These are phyloP conservation scores for Aspergillus viridinutans DNA, from an alignment of 2,329 filamentous ascomycete genomes.

Conservation along the genomic window DNA sequence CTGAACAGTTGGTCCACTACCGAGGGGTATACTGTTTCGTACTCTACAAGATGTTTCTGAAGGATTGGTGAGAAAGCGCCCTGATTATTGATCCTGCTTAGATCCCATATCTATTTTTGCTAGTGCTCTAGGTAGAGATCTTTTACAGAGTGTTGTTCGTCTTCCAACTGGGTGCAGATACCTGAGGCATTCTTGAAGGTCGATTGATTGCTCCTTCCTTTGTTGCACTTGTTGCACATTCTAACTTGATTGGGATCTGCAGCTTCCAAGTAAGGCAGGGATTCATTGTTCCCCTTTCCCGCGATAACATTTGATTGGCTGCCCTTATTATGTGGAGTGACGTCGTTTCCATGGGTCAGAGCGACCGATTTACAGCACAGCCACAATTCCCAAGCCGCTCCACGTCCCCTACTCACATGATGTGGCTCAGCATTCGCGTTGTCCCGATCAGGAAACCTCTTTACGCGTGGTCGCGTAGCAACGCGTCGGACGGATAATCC, in stretches of 20 bases:
- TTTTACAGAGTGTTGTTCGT: not conserved
- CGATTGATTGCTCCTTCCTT: not conserved
- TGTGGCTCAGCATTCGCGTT: conserved; percentile 13
- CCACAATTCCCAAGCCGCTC: not conserved
- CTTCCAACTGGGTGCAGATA: not conserved
- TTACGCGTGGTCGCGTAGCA: conserved; percentile 29
- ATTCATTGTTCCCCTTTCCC: not conserved
- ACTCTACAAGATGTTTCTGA: not conserved
- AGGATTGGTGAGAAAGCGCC: not conserved
- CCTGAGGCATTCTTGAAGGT: not conserved
- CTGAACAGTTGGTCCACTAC: not conserved
- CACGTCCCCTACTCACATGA: conserved; percentile 3
- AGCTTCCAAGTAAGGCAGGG: not conserved
- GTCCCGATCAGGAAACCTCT: conserved; percentile 27
- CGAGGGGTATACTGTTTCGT: not conserved
- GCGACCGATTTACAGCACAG: not conserved
- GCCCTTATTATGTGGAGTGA: not conserved
- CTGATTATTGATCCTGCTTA: not conserved
- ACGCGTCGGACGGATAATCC: conserved; percentile 18
- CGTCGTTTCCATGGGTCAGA: not conserved
- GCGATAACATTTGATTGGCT: not conserved
- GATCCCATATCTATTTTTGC: not conserved
- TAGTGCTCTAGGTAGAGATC: not conserved
- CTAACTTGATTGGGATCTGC: not conserved
- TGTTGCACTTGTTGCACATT: not conserved